phyloP scores from a whole-genome alignment of 2,329 filamentous ascomycete species.

The Colletotrichum coccodes region DNA sequence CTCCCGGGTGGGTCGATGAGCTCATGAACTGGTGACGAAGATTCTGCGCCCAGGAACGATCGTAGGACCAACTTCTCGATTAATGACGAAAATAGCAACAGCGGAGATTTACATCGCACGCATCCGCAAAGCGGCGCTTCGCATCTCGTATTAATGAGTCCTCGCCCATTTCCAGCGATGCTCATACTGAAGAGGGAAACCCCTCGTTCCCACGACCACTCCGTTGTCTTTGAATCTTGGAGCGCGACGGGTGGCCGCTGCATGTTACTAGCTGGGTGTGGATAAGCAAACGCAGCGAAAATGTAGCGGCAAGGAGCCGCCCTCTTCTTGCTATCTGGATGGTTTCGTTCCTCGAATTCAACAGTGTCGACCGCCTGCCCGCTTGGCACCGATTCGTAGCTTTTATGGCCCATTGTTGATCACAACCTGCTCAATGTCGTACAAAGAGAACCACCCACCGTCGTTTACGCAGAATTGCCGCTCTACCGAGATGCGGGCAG shows the following conservation, averaged over 20 bases:
- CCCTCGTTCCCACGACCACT: no score
- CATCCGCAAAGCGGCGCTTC: background rate
- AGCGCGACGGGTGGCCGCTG: conserved; percentile 8
- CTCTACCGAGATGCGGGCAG: conserved; percentile 4
- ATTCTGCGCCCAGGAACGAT: background rate
- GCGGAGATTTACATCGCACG: background rate
- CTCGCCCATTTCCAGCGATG: background rate
- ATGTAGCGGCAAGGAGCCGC: background rate
- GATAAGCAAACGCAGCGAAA: no score
- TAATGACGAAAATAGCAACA: background rate
- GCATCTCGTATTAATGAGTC: background rate
- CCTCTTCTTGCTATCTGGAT: background rate
- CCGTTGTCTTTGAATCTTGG: background rate
- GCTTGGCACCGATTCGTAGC: background rate
- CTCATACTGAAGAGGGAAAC: background rate
- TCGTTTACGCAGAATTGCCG: conserved; percentile 16
- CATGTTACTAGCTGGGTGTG: background rate
- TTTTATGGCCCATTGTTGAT: background rate
- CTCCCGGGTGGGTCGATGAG: background rate
- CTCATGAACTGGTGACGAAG: background rate
- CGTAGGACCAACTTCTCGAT: background rate
- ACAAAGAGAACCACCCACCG: background rate
- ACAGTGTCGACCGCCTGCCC: background rate
- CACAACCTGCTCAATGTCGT: background rate
- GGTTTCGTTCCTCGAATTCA: background rate